Percentiles rank a stretch among this genome's conserved stretches.
Conservation (phyloP, 768 basidiomycete genomes). For the Collybiopsis confluens region DNA sequence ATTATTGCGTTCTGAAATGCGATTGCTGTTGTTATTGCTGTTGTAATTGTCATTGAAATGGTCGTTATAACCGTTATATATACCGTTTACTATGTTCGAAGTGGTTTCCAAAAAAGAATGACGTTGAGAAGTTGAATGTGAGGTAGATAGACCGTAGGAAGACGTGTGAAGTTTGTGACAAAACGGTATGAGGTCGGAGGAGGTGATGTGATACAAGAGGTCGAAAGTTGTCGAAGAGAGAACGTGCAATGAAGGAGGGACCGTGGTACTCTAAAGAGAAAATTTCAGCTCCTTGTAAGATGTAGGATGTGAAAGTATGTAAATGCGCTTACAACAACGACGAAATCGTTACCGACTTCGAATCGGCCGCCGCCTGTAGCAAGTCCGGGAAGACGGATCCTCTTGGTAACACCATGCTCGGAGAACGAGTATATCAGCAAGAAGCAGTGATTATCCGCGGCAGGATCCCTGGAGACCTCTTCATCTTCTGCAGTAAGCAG, state of each 20-base stretch:
- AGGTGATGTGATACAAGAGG: conserved; percentile 45
- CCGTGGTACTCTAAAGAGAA: conserved; percentile 49
- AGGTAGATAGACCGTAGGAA: conserved; percentile 8
- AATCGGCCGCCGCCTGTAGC: conserved; percentile 31
- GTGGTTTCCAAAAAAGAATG: conserved; percentile 10
- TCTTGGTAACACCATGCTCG: conserved; percentile 23
- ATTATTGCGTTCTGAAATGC: conserved; percentile 18
- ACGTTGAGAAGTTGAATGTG: conserved; percentile 8
- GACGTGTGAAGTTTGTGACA: conserved; percentile 32
- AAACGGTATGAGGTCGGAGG: conserved; percentile 42
- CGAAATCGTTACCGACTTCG: conserved; percentile 41
- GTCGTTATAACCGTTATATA: conserved; percentile 12
- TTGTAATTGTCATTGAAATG: conserved; percentile 15
- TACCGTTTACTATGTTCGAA: conserved; percentile 12
- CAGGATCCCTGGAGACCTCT: not conserved
- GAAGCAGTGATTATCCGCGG: not conserved
- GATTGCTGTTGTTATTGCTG: conserved; percentile 9
- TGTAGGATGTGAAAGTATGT: not conserved
- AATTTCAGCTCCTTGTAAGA: conserved; percentile 1
- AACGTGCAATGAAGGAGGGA: conserved; percentile 51
- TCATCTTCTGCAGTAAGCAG: conserved; percentile 1
- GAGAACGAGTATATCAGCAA: conserved; percentile 5
- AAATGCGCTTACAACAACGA: conserved; percentile 50
- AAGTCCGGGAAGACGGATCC: conserved; percentile 35
- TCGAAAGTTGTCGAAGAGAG: conserved; percentile 52